Base-by-base conservation (phyloP, 345 rosid species). In the Angophora floribunda region DNA sequence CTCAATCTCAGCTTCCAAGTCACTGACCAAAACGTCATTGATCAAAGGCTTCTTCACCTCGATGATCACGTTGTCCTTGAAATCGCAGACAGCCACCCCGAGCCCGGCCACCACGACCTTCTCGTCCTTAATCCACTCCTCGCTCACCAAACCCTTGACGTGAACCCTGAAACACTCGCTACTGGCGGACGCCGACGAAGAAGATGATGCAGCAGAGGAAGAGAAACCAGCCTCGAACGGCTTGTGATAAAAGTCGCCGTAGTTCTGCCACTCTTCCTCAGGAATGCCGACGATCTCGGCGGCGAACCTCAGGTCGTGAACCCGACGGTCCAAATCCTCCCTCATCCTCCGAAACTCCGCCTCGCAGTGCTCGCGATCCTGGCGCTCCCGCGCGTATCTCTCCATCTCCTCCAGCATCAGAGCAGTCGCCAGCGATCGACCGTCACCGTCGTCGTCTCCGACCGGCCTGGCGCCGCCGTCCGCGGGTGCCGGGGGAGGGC, bases 321-420 rank as follows among this genome's bases (percentile, higher is more conserved):
- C 70, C 89, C 91, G 90, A 89, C 92, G 89, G 89, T 91, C 90
- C 85, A 92, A 86, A 22, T 92, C 92, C 36, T 85, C 44, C 65
- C 86, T 91, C 85, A 86, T 88, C 30, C 87, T 85, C 47, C 51
- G 52, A 86, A 86, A 85, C 89, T 92, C 92, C 15, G 61, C 85
- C 65, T 90, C 88, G 87, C 91, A 87, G 11, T 87, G 87, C 86
- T 89, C 93, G 36, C 91, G 93, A 88, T 94, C 98, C n/a, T 65
- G 49, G 75, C 88, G 91, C 91, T 93, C 96, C 88, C 87, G 94
- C 22, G 89, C 91, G 89, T 87, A 65, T 86, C 94, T 91, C 55
- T 88, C 91, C 30, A 96, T 87, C 90, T 96, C 96, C 21, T 93
- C 89, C 26, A 93, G 86, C 70, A 95, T 89, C 22, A 93, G 19